Conservation (phyloP, 108 stramenopile species). For the Schizochytrium sp. region DNA sequence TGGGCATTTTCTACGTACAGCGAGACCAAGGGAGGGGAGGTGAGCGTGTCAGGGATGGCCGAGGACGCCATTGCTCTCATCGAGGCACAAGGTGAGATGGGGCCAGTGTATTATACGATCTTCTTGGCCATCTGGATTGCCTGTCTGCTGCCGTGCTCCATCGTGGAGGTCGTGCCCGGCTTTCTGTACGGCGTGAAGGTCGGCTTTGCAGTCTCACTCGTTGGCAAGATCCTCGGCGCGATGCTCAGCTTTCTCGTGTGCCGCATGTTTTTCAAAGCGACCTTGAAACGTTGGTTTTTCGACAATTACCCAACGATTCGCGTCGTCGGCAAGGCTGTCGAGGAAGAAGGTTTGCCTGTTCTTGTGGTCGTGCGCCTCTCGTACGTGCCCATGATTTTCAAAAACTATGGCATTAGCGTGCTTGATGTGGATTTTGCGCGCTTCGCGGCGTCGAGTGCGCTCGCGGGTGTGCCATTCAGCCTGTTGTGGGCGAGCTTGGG, state of each 20-base stretch:
- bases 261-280: not conserved
- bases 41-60: not conserved
- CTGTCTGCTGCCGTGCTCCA: not conserved
- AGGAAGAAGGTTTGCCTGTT: not conserved
- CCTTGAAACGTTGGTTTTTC: not conserved
- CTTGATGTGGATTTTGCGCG: not conserved
- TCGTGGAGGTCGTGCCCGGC: not conserved
- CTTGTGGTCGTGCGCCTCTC: conserved; percentile 1
- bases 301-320: not conserved
- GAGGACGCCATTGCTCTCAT: not conserved
- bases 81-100: not conserved
- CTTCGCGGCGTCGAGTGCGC: not conserved
- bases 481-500: not conserved
- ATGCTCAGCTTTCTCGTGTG: not conserved
- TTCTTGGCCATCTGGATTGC: conserved; percentile 1
- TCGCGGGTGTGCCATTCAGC: not conserved
- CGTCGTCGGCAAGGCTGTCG: not conserved
- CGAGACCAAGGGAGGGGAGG: not conserved
- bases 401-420: not conserved
- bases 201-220: not conserved
- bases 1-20: not conserved
- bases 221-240: not conserved
- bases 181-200: not conserved
- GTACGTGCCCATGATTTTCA: conserved; percentile 12
- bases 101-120: not conserved